These are phyloP conservation scores for Rhizopogon vinicolor DNA, from an alignment of 768 basidiomycete genomes.

Conservation along the genomic window DNA sequence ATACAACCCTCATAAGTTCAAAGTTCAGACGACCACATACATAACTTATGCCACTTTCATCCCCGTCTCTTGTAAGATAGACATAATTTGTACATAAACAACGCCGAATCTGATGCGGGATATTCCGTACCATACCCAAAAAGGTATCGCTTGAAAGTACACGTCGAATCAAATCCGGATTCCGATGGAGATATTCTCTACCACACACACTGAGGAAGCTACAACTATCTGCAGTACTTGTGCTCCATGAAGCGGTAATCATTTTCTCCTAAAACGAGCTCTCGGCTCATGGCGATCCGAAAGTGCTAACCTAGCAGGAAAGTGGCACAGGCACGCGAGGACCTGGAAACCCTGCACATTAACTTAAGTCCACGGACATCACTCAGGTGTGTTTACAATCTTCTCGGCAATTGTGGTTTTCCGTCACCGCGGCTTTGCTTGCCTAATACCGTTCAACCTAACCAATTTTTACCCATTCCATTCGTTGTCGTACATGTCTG, in stretches of 20 bases:
- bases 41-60: constrained; percentile 1
- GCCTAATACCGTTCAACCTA: constrained; percentile 22
- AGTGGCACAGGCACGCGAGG: constrained; percentile 32
- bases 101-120: constrained; percentile 24
- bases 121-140: constrained; percentile 13
- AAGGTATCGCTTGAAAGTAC: constrained; percentile 13
- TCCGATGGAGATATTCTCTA: too few species aligned
- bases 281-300: constrained; percentile 15
- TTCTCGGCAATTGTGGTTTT: constrained; percentile 28
- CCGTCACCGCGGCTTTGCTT: constrained; percentile 35
- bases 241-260: constrained; percentile 4
- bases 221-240: constrained; percentile 2
- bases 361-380: constrained; percentile 37
- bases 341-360: constrained; percentile 30
- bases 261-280: constrained; percentile 15
- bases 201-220: constrained; percentile 3
- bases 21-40: not conserved
- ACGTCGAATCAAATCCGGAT: too few species aligned
- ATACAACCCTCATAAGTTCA: not conserved
- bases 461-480: constrained; percentile 29
- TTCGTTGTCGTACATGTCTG: constrained; percentile 21
- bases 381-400: constrained; percentile 20
- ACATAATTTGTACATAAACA: constrained; percentile 21
- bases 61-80: constrained; percentile 6
- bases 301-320: constrained; percentile 13